A percentile compares a stretch with the other conserved stretches of the same genome.
Evolutionary conservation across 2,329 filamentous ascomycete species (phyloP).

Genomic region (Trichoderma sp.): DNA sequence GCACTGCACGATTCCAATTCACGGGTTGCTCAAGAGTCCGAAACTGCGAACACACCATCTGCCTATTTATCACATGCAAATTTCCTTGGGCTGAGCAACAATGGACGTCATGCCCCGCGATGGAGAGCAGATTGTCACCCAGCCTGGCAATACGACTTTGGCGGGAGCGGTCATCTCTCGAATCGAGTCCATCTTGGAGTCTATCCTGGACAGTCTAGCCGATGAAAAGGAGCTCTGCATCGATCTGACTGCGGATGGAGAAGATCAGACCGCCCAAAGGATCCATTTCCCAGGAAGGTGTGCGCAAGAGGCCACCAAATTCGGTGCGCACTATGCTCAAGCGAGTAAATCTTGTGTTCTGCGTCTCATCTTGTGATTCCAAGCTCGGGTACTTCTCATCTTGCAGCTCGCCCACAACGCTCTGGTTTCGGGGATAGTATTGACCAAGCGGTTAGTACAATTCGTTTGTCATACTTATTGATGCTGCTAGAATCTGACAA

Average conservation of each 20-base stretch:
- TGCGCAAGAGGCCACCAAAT: conserved; percentile 54
- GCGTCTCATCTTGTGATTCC: not conserved
- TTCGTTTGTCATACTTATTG: too few relatives aligned
- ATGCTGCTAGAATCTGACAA: not conserved
- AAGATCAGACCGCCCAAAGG: conserved; percentile 30
- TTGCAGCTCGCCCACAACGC: conserved; percentile 64
- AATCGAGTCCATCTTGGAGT: conserved; percentile 44
- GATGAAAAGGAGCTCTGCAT: conserved; percentile 37
- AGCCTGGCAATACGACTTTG: conserved; percentile 4
- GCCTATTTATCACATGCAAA: not conserved
- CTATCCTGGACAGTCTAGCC: conserved; percentile 37
- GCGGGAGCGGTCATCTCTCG: conserved; percentile 39
- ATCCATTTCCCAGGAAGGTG: conserved; percentile 54
- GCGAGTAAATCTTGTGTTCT: not conserved
- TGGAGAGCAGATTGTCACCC: conserved; percentile 8
- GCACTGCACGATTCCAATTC: not conserved
- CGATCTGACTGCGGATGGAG: conserved; percentile 33
- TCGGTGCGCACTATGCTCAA: conserved; percentile 47
- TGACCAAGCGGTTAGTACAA: conserved; percentile 63
- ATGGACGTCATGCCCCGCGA: not conserved
- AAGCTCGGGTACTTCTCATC: conserved; percentile 62
- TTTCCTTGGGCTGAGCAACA: not conserved
- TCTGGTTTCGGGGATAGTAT: conserved; percentile 55
- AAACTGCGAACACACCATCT: conserved; percentile 1
- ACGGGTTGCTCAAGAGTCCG: conserved; percentile 14